Percentiles rank a stretch among this genome's conserved stretches.
These are phyloP conservation scores for Phytopythium mirpurense DNA, from an alignment of 352 stramenopile genomes.

Conservation along the genomic window DNA sequence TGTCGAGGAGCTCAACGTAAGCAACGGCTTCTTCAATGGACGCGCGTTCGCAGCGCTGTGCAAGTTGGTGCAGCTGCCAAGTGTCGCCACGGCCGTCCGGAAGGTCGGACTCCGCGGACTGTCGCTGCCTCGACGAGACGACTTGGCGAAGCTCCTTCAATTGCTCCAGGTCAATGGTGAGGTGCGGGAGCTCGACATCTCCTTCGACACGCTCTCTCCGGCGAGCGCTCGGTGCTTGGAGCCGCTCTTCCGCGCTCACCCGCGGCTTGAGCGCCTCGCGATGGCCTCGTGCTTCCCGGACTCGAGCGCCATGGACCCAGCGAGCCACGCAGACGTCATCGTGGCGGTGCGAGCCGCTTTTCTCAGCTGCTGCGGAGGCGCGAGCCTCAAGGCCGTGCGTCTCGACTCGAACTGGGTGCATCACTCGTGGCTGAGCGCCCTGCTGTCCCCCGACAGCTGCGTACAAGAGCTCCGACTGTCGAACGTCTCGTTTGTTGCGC, in stretches of 20 bases:
- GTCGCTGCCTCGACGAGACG: conserved; percentile 35
- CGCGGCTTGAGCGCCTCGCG: conserved; percentile 31
- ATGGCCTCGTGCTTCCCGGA: conserved; percentile 54
- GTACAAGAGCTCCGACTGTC: conserved; percentile 32
- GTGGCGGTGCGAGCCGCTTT: conserved; percentile 28
- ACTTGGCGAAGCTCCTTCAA: conserved; percentile 37
- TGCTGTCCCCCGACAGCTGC: conserved; percentile 47
- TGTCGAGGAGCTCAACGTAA: conserved; percentile 41
- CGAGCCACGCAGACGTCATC: conserved; percentile 6
- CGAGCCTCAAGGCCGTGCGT: conserved; percentile 36
- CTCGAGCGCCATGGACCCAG: not conserved
- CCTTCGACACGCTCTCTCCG: conserved; percentile 58
- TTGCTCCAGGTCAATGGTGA: conserved; percentile 19
- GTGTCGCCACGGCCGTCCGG: conserved; percentile 26
- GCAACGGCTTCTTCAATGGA: conserved; percentile 60
- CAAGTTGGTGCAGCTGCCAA: conserved; percentile 30
- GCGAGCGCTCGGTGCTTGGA: conserved; percentile 30
- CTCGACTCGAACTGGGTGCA: conserved; percentile 55
- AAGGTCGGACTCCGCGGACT: conserved; percentile 40
- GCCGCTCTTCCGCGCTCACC: conserved; percentile 32
- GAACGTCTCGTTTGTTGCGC: conserved; percentile 27
- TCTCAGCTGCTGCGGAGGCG: conserved; percentile 23
- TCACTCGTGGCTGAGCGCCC: conserved; percentile 44
- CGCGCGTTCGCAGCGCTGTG: conserved; percentile 45
- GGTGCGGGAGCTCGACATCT: conserved; percentile 54